phyloP scores from a whole-genome alignment of 2,329 filamentous ascomycete species.

The Ophiostoma piceae region DNA sequence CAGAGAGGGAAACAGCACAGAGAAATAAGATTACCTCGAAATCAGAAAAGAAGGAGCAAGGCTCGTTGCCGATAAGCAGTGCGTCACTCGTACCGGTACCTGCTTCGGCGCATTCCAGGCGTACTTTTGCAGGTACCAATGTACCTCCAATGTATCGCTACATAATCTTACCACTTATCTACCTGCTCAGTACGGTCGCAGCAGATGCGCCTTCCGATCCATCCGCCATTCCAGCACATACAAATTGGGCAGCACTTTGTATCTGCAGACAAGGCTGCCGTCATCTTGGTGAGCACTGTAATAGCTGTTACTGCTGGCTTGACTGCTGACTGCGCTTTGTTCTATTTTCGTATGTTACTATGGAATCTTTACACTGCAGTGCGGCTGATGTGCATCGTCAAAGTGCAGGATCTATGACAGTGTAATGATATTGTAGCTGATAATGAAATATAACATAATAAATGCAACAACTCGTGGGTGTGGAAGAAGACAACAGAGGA shows the following conservation, averaged over 20 bases:
- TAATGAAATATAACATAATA: background rate
- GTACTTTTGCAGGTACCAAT: background rate
- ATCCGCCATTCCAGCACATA: conserved; percentile 11
- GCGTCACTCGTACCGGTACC: background rate
- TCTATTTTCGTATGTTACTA: background rate
- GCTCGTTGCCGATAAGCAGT: background rate
- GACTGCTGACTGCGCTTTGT: too few relatives aligned
- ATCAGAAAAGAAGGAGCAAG: background rate
- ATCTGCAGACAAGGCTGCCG: too few relatives aligned
- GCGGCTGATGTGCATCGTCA: background rate
- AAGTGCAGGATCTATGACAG: background rate
- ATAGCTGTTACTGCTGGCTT: too few relatives aligned
- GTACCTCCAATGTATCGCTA: background rate
- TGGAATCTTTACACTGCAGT: background rate
- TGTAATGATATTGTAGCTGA: background rate
- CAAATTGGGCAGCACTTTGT: background rate
- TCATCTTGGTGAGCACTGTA: too few relatives aligned
- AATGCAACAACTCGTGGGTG: background rate
- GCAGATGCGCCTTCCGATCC: conserved; percentile 22
- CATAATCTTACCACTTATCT: background rate
- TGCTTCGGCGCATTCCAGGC: background rate
- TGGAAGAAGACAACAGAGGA: background rate
- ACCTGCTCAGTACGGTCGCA: conserved; percentile 7
- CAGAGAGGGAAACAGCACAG: background rate
- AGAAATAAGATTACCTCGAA: background rate